phyloP scores from a whole-genome alignment of 2,329 filamentous ascomycete genomes.

The Clonostachys byssicola region DNA sequence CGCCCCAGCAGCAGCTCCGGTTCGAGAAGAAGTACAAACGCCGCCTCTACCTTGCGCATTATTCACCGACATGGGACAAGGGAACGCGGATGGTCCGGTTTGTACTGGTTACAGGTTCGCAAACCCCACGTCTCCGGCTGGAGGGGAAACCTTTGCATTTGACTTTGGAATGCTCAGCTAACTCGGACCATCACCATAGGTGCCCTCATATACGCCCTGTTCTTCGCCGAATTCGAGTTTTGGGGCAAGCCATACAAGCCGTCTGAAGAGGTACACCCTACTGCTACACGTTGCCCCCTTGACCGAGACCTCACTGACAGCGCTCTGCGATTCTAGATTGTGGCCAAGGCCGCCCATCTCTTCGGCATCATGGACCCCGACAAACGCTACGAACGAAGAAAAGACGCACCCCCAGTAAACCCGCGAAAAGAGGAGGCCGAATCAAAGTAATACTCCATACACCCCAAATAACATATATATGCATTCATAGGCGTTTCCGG shows the following conservation, averaged over 20 bases:
- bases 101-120: constrained; percentile 47
- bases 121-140: not conserved
- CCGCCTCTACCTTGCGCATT: constrained; percentile 56
- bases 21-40: constrained; percentile 78
- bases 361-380: constrained; percentile 34
- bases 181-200: constrained; percentile 11
- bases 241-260: constrained; percentile 36
- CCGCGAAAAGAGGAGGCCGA: constrained; percentile 11
- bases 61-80: constrained; percentile 62
- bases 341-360: constrained; percentile 26
- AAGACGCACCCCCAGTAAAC: constrained; percentile 23
- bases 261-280: constrained; percentile 27
- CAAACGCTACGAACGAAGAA: constrained; percentile 33
- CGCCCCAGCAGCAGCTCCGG: constrained; percentile 68
- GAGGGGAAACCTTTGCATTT: not conserved
- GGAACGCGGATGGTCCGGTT: constrained; percentile 62
- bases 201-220: constrained; percentile 29
- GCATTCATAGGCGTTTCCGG: constrained; percentile 2
- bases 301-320: not conserved
- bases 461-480: not conserved
- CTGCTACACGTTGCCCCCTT: not conserved
- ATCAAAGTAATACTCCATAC: constrained; percentile 18
- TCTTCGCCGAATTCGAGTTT: constrained; percentile 38
- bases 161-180: not conserved
- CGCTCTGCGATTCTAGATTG: constrained; percentile 17